Conservation (phyloP, 305 asterid genomes). For the Ilex paraguariensis region DNA sequence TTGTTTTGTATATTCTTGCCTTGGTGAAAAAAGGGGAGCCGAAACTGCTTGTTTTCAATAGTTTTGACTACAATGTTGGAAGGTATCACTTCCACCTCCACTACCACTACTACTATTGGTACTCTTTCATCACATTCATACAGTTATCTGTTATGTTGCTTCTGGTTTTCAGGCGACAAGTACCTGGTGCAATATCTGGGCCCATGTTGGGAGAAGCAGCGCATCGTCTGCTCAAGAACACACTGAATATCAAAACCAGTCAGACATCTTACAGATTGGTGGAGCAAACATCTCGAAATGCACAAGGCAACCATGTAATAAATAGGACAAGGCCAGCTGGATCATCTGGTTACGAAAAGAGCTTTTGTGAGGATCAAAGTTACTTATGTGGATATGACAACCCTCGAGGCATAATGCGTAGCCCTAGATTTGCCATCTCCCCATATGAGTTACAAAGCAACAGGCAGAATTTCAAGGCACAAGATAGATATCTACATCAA, state of each 20-base stretch:
- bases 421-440: slow-evolving; percentile 28
- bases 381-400: slow-evolving; percentile 19
- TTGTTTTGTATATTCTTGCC: too few species aligned
- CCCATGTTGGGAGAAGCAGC: slow-evolving; percentile 93
- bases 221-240: slow-evolving; percentile 73
- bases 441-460: slow-evolving; percentile 32
- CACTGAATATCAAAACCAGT: slow-evolving; percentile 50
- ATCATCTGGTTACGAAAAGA: slow-evolving; percentile 65
- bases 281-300: slow-evolving; percentile 32
- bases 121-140: too few species aligned
- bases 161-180: slow-evolving; percentile 59
- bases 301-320: slow-evolving; percentile 33
- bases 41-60: too few species aligned
- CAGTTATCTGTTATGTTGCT: background rate
- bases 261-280: slow-evolving; percentile 17
- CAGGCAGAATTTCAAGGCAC: slow-evolving; percentile 34
- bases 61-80: too few species aligned
- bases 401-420: slow-evolving; percentile 36
- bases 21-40: too few species aligned
- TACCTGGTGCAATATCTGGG: slow-evolving; percentile 83
- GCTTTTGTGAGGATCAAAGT: slow-evolving; percentile 35
- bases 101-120: too few species aligned
- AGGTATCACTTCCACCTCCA: too few species aligned
- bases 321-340: slow-evolving; percentile 68
- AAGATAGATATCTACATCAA: slow-evolving; percentile 35